phyloP scores from a whole-genome alignment of 2,329 filamentous ascomycete genomes.

The Aureobasidium sp. region DNA sequence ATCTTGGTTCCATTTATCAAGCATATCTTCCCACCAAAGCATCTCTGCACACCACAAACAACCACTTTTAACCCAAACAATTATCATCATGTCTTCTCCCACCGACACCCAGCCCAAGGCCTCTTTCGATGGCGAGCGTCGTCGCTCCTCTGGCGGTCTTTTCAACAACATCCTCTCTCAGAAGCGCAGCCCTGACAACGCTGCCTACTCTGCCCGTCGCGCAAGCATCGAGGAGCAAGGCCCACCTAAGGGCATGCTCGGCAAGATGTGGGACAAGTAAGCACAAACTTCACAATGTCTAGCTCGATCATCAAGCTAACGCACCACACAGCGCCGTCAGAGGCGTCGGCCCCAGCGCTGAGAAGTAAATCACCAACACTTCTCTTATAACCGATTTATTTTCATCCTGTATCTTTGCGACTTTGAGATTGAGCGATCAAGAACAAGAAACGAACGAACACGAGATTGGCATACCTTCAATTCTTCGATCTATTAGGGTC shows the following conservation, averaged over 20 bases:
- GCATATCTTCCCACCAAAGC: neutral
- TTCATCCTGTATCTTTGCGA: neutral
- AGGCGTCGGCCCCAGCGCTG: neutral
- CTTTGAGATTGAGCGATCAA: neutral
- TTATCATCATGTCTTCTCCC: slow-evolving; percentile 16
- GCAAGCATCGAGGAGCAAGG: slow-evolving; percentile 17
- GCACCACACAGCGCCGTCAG: neutral
- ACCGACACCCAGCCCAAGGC: slow-evolving; percentile 9
- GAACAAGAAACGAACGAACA: neutral
- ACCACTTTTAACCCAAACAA: neutral
- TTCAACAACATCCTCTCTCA: slow-evolving; percentile 19
- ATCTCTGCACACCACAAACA: neutral
- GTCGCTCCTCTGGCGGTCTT: slow-evolving; percentile 16
- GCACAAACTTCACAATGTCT: neutral
- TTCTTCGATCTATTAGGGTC: neutral
- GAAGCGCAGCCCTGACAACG: slow-evolving; percentile 19
- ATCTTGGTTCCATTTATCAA: neutral
- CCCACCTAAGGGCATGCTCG: slow-evolving; percentile 16
- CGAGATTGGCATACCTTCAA: neutral
- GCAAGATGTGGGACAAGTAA: slow-evolving; percentile 19
- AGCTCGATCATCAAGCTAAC: neutral
- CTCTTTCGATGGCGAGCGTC: slow-evolving; percentile 11
- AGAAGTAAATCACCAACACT: neutral
- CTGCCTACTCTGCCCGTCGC: slow-evolving; percentile 17
- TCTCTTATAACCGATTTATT: neutral